Conservation (phyloP, 2,329 filamentous ascomycete genomes). For the Cercospora sp. region DNA sequence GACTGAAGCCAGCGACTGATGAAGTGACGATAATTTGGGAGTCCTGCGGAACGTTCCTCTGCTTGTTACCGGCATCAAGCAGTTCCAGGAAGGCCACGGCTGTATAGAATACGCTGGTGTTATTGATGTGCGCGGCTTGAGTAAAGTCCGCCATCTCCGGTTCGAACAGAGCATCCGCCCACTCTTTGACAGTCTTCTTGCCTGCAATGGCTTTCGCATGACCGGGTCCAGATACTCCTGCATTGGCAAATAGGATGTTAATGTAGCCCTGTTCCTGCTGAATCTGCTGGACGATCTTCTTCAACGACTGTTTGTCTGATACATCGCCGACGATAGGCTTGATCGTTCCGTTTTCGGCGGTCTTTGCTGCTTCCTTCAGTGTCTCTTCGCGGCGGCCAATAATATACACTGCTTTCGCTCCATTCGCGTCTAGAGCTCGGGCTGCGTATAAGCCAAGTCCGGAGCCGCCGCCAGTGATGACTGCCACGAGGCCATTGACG, state of each 20-base stretch:
- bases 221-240: conserved; percentile 34
- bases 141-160: conserved; percentile 39
- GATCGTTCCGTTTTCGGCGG: conserved; percentile 43
- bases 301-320: conserved; percentile 45
- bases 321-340: conserved; percentile 50
- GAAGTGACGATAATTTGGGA: conserved; percentile 51
- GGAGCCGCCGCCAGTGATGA: conserved; percentile 57
- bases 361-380: conserved; percentile 48
- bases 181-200: conserved; percentile 26
- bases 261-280: conserved; percentile 41
- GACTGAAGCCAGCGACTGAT: conserved; percentile 50
- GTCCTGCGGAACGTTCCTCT: conserved; percentile 39
- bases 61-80: conserved; percentile 46
- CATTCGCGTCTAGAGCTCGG: conserved; percentile 47
- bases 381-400: conserved; percentile 52
- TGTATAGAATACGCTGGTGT: conserved; percentile 44
- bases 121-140: conserved; percentile 42
- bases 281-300: conserved; percentile 44
- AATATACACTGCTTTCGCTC: conserved; percentile 56
- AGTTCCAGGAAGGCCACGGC: conserved; percentile 45
- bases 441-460: conserved; percentile 53
- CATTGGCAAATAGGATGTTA: conserved; percentile 42
- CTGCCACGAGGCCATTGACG: conserved; percentile 54
- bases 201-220: conserved; percentile 19
- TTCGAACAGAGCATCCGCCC: conserved; percentile 28